Evolutionary conservation across 176 grass and related monocot species (phyloP), one percentile per base, ranked within the genome.

Genomic region (Ananas comosus): DNA sequence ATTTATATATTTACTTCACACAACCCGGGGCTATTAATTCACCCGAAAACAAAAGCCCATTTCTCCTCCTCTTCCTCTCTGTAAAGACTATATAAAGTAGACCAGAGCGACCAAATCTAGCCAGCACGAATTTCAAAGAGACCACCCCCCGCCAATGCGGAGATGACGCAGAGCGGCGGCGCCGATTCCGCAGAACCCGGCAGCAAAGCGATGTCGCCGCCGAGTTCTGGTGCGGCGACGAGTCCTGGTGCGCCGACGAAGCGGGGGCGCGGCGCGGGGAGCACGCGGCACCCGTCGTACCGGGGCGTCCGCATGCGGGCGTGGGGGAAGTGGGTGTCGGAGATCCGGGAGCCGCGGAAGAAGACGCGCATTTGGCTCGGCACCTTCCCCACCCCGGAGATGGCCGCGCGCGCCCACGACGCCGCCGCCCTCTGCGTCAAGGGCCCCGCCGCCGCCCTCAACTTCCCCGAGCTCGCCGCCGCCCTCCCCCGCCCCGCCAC

Each of bases 271-370:
- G 67, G 50, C 47, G 48, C 10, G 49, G 17, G n/a, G 13, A 61
- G 59, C 59, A 48, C 13, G 12, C 17, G 67, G 53, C 71, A 75
- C 63, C 63, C 73, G 63, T 49, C 25, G 9, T 75, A 75, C 73
- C 73, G 49, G 49, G 73, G 73, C 22, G 73, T 75, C 13, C 63
- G 73, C 49, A 75, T 66, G 73, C 73, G 73, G 63, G 48, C 33
- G 18, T 74, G 58, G 72, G 72, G 72, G 12, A 74, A 74, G 72
- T 74, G 72, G 72, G 72, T 74, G 58, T 74, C 72, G n/a, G 72
- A 74, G 72, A 74, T 74, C 72, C 72, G 72, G 17, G 72, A 51
- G 72, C 72, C 72, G 11, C 56, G 57, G 4, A 74, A 74, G 72
- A 74, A 74, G 72, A 64, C 72, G 58, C 72, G 72, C 11, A 74